phyloP scores from a whole-genome alignment of 1,139 yeast species.

The Geotrichum australiense region DNA sequence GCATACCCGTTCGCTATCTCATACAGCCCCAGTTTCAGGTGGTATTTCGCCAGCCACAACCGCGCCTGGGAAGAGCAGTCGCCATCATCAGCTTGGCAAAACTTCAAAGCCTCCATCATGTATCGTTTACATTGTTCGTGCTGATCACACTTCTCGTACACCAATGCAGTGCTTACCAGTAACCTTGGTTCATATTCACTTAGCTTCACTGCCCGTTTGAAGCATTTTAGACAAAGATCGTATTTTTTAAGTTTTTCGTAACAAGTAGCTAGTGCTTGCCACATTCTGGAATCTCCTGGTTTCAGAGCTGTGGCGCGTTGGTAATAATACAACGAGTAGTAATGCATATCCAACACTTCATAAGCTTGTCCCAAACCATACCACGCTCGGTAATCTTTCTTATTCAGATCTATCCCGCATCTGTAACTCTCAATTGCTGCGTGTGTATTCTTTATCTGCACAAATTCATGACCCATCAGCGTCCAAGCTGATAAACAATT shows the following conservation, averaged over 20 bases:
- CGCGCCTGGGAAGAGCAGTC: conserved; percentile 65
- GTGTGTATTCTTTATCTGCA: conserved; percentile 90
- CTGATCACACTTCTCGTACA: conserved; percentile 55
- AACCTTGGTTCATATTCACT: conserved; percentile 47
- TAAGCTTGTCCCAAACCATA: conserved; percentile 98
- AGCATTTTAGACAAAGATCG: conserved; percentile 56
- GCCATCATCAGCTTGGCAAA: conserved; percentile 46
- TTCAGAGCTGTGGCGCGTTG: conserved; percentile 85
- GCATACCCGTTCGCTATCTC: conserved; percentile 71
- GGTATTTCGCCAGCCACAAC: conserved; percentile 77
- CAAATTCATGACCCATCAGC: conserved; percentile 97
- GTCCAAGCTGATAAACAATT: conserved; percentile 94
- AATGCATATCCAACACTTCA: conserved; percentile 92
- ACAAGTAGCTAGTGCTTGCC: conserved; percentile 93
- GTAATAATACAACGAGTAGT: conserved; percentile 85
- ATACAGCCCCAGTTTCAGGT: conserved; percentile 50
- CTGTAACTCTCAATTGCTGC: conserved; percentile 96
- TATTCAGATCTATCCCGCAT: conserved; percentile 83
- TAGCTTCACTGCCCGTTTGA: conserved; percentile 43
- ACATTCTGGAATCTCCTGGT: conserved; percentile 88
- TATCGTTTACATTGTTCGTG: conserved; percentile 49
- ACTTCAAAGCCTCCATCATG: conserved; percentile 64
- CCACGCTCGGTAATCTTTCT: conserved; percentile 95
- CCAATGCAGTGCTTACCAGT: conserved; percentile 59
- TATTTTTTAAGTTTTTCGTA: conserved; percentile 70